Evolutionary conservation across 23 red algal genomes (phyloP).

Genomic region (Agarophyton chilense): DNA sequence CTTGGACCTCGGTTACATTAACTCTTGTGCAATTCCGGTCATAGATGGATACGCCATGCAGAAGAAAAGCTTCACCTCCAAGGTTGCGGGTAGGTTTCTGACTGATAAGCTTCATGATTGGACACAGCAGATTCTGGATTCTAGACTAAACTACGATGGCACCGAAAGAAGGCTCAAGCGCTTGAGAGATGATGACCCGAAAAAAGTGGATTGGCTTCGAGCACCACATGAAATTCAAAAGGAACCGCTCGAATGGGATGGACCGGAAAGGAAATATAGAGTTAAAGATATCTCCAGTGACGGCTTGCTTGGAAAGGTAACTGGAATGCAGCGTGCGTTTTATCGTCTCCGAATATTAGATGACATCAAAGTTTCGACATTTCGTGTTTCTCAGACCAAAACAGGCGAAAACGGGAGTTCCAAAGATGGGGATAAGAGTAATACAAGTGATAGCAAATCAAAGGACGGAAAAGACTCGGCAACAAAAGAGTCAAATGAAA

Average conservation of each 20-base stretch:
- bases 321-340: slow-evolving; percentile 42
- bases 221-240: slow-evolving; percentile 72
- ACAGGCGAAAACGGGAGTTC: background rate
- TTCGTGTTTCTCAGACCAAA: slow-evolving; percentile 23
- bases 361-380: slow-evolving; percentile 57
- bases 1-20: slow-evolving; percentile 71
- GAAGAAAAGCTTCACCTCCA: slow-evolving; percentile 17
- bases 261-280: slow-evolving; percentile 7
- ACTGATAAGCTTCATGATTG: slow-evolving; percentile 10
- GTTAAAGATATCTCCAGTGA: slow-evolving; percentile 28
- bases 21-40: slow-evolving; percentile 59
- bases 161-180: slow-evolving; percentile 18
- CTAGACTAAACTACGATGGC: slow-evolving; percentile 28
- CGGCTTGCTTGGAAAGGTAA: background rate
- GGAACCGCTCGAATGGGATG: slow-evolving; percentile 23
- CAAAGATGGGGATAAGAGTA: slow-evolving; percentile 15
- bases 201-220: slow-evolving; percentile 20
- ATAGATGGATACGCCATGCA: slow-evolving; percentile 82
- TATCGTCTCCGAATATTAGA: slow-evolving; percentile 56
- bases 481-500: slow-evolving; percentile 6
- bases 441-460: background rate
- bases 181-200: slow-evolving; percentile 2
- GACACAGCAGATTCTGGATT: slow-evolving; percentile 8
- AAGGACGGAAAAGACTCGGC: background rate
- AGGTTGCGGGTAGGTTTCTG: slow-evolving; percentile 49